Conservation (phyloP, 176 grass and related monocot genomes). For the Panicum miliaceum region DNA sequence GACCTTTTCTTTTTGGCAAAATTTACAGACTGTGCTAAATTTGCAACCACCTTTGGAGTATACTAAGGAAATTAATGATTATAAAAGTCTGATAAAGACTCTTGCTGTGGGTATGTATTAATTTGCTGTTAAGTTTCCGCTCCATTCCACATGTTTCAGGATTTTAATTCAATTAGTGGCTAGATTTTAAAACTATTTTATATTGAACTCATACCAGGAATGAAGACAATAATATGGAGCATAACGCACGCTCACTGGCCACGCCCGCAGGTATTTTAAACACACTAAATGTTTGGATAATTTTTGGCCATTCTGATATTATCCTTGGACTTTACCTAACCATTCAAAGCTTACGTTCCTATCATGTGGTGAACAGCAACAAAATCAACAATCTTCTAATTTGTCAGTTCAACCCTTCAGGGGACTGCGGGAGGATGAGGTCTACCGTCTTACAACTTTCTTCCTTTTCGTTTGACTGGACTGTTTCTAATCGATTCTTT, state of each 20-base stretch:
- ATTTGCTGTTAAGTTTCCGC: slow-evolving; percentile 38
- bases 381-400: slow-evolving; percentile 89
- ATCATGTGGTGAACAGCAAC: slow-evolving; percentile 71
- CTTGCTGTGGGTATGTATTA: slow-evolving; percentile 82
- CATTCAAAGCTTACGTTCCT: slow-evolving; percentile 38
- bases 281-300: slow-evolving; percentile 22
- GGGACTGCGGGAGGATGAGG: slow-evolving; percentile 95
- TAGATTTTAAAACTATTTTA: slow-evolving; percentile 27
- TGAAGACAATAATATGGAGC: slow-evolving; percentile 99
- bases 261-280: slow-evolving; percentile 73
- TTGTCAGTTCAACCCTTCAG: slow-evolving; percentile 75
- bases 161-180: slow-evolving; percentile 4
- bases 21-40: slow-evolving; percentile 89
- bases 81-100: slow-evolving; percentile 97
- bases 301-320: slow-evolving; percentile 26
- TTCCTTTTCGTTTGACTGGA: slow-evolving; percentile 35
- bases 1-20: slow-evolving; percentile 1
- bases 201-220: slow-evolving; percentile 63
- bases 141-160: slow-evolving; percentile 27
- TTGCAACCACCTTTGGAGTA: slow-evolving; percentile 95
- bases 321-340: slow-evolving; percentile 11
- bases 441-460: slow-evolving; percentile 43
- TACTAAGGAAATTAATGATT: slow-evolving; percentile 92
- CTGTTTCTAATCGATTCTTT: slow-evolving; percentile 32
- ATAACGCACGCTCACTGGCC: slow-evolving; percentile 94